Conservation (phyloP, 2,329 filamentous ascomycete species). For the Clathrospora elynae region DNA sequence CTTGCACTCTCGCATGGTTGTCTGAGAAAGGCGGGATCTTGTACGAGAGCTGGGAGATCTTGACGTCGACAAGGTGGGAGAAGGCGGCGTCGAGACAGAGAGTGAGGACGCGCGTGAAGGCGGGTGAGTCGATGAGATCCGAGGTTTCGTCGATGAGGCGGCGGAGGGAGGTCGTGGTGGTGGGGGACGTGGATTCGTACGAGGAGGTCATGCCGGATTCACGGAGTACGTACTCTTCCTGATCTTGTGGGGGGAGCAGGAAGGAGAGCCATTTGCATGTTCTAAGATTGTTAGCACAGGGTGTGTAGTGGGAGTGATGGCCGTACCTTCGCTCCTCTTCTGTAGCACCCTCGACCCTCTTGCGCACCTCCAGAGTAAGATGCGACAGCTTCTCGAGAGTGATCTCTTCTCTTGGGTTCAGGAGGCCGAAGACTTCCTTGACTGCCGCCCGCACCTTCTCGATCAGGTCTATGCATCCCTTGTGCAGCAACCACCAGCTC, state of each 20-base stretch:
- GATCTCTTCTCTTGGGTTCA: constrained; percentile 88
- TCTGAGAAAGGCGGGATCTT: constrained; percentile 61
- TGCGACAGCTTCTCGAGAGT: constrained; percentile 79
- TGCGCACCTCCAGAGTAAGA: constrained; percentile 80
- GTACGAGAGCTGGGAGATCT: constrained; percentile 79
- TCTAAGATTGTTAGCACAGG: constrained; percentile 39
- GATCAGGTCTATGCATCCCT: constrained; percentile 83
- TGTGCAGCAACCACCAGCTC: constrained; percentile 96
- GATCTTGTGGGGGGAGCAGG: constrained; percentile 76
- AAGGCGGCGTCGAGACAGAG: constrained; percentile 87
- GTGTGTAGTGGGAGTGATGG: not conserved
- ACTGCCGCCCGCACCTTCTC: constrained; percentile 83
- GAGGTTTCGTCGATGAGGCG: constrained; percentile 93
- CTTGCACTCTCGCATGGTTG: constrained; percentile 53
- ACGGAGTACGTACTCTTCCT: constrained; percentile 81
- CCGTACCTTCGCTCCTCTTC: constrained; percentile 64
- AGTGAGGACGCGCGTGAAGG: constrained; percentile 84
- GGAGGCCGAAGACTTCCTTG: constrained; percentile 81
- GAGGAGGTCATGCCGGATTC: constrained; percentile 75
- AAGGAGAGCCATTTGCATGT: constrained; percentile 77
- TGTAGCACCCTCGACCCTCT: constrained; percentile 77
- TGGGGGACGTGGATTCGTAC: constrained; percentile 45
- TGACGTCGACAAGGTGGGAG: constrained; percentile 79
- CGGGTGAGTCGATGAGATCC: constrained; percentile 91
- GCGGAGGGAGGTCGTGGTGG: constrained; percentile 65